These are phyloP conservation scores for Apiosordaria backusii DNA, from an alignment of 495 filamentous ascomycete species.

Conservation along the genomic window DNA sequence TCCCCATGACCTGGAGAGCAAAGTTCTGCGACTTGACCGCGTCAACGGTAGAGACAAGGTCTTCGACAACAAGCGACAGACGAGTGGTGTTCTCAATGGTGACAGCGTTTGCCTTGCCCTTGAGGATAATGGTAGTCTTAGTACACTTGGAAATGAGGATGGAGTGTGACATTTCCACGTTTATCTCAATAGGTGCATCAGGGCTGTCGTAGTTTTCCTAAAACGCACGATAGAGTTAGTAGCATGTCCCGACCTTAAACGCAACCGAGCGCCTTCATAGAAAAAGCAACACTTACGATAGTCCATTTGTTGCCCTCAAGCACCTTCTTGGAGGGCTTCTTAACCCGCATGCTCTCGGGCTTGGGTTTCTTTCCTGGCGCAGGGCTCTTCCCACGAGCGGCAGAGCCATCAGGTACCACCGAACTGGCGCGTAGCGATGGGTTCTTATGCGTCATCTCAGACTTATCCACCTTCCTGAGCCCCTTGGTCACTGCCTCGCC, in stretches of 20 bases:
- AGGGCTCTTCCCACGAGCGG: slow-evolving; percentile 68
- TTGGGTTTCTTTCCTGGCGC: slow-evolving; percentile 89
- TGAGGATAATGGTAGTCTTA: slow-evolving; percentile 83
- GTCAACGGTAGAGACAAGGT: slow-evolving; percentile 84
- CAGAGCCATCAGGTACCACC: slow-evolving; percentile 59
- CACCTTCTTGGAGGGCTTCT: slow-evolving; percentile 88
- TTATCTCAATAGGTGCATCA: slow-evolving; percentile 65
- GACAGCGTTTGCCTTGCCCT: slow-evolving; percentile 91
- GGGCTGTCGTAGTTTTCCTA: slow-evolving; percentile 88
- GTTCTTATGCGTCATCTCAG: slow-evolving; percentile 98
- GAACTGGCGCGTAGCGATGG: slow-evolving; percentile 76
- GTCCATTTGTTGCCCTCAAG: slow-evolving; percentile 95
- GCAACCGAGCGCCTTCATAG: neutral
- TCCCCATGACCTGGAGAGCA: slow-evolving; percentile 80
- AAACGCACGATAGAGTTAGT: slow-evolving; percentile 5
- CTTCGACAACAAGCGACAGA: slow-evolving; percentile 83
- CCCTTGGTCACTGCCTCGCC: slow-evolving; percentile 81
- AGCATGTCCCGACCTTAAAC: neutral
- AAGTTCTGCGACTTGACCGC: slow-evolving; percentile 93
- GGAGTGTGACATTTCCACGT: slow-evolving; percentile 77
- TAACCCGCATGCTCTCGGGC: slow-evolving; percentile 87
- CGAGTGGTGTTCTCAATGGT: slow-evolving; percentile 85
- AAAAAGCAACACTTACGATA: slow-evolving; percentile 48
- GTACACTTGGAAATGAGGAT: slow-evolving; percentile 88
- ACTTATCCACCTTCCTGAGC: slow-evolving; percentile 88